Evolutionary conservation across 805 yeast species (phyloP), one percentile per base, ranked within the genome.

Genomic region (Brettanomyces anomalus): DNA sequence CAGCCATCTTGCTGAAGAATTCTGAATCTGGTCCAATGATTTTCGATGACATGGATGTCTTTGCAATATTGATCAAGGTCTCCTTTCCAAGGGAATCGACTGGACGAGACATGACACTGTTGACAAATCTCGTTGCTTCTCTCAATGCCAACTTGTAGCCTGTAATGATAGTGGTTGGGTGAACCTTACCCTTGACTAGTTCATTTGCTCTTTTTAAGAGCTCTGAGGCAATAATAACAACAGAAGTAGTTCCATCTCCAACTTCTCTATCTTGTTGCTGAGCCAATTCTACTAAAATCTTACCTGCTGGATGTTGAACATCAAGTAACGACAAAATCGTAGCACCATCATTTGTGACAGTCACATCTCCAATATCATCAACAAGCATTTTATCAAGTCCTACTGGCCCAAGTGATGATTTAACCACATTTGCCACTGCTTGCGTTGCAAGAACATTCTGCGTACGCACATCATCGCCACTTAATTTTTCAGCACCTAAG

Each of bases 211-310:
- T 76, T 56, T 85, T 85, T 57, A 93, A 71, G 44, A 93, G 68
- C 66, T 93, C 99, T 31, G 95, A 76, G 19, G 98, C 97, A 60
- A 94, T 81, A 48, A 93, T 88, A 34, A 93, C 98, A 40, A 93
- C 98, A 14, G 96, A 85, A 0, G 99, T 93, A 36, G 99, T 60
- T 39, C 64, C 64, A 58, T 93, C 99, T 44, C 99, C 98, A 42
- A 93, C 96, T 66, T 93, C 99, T 56, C 96, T 78, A 64, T 93
- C 99, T 69, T 93, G 99, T 64, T 93, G 97, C 64, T 93, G 96
- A 2, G 98, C 98, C 58, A 93, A 74, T 59, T 93, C 97, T 40
- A 93, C 98, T 45, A 93, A 70, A 54, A 93, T 93, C 67, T 88
- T 90, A 15, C 97, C 98, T 1, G 98, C 98, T 31, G 99, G 99